Evolutionary conservation across 2,329 filamentous ascomycete species (phyloP).

Genomic region (Ampelomyces quisqualis): DNA sequence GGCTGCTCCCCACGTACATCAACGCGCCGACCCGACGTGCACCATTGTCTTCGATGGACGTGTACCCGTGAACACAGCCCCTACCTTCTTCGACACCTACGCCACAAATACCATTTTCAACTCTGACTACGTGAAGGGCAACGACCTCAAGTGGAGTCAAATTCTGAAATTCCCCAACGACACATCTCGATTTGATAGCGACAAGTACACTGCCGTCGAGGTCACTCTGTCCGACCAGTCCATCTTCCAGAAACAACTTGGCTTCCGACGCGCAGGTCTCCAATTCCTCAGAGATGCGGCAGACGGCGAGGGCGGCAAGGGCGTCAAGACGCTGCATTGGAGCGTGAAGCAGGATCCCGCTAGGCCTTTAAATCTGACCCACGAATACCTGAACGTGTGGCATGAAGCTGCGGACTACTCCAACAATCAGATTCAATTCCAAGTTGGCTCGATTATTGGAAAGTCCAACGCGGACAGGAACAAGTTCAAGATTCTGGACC

Average conservation of each 20-base stretch:
- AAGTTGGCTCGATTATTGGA: conserved; percentile 56
- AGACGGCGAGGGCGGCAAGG: conserved; percentile 54
- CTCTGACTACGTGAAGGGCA: conserved; percentile 55
- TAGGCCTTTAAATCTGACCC: conserved; percentile 58
- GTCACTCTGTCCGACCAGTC: conserved; percentile 60
- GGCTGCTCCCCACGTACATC: conserved; percentile 22
- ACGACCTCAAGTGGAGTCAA: conserved; percentile 54
- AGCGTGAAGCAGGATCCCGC: conserved; percentile 56
- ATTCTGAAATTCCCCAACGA: conserved; percentile 53
- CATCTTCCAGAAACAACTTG: conserved; percentile 61
- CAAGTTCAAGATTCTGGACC: conserved; percentile 45
- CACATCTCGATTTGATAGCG: conserved; percentile 51
- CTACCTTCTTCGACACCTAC: conserved; percentile 36
- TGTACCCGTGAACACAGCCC: conserved; percentile 27
- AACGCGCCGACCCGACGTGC: conserved; percentile 30
- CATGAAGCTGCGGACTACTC: conserved; percentile 46
- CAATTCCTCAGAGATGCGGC: conserved; percentile 54
- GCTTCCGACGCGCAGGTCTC: conserved; percentile 63
- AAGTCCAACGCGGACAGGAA: conserved; percentile 48
- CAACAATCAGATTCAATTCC: conserved; percentile 50
- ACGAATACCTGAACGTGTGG: conserved; percentile 58
- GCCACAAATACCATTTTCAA: conserved; percentile 50
- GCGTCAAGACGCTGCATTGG: conserved; percentile 64
- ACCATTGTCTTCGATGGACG: conserved; percentile 44
- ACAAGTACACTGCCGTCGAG: conserved; percentile 50